phyloP scores from a whole-genome alignment of 345 rosid species.

The Sisymbrium irio region DNA sequence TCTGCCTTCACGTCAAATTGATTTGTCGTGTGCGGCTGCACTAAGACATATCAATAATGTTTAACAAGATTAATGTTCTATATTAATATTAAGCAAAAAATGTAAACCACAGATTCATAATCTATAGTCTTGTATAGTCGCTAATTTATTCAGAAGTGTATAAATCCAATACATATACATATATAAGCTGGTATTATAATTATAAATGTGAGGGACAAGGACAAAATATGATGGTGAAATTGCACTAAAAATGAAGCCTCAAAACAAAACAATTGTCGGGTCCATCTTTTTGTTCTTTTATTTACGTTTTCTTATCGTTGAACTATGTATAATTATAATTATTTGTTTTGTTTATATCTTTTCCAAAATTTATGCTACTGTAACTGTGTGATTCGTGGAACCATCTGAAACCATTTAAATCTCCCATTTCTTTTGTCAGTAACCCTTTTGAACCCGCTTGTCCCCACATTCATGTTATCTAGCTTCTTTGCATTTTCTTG shows the following conservation, averaged over 20 bases:
- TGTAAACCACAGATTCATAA: conserved; percentile 8
- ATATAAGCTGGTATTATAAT: not conserved
- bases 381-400: conserved; percentile 33
- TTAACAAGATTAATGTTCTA: not conserved
- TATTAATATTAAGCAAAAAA: not conserved
- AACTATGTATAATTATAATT: not conserved
- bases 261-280: conserved; percentile 18
- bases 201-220: conserved; percentile 11
- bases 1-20: conserved; percentile 7
- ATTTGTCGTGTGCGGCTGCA: conserved; percentile 8
- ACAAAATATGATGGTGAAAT: conserved; percentile 25
- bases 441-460: conserved; percentile 14
- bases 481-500: conserved; percentile 9
- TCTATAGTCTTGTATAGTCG: not conserved
- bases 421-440: conserved; percentile 2
- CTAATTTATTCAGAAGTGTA: not conserved
- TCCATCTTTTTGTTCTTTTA: conserved; percentile 10
- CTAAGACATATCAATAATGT: conserved; percentile 10
- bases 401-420: conserved; percentile 22
- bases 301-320: conserved; percentile 1
- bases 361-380: conserved; percentile 6
- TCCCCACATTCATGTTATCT: conserved; percentile 20
- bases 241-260: conserved; percentile 18
- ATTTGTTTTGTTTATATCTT: not conserved
- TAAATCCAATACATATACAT: not conserved